Percentiles rank a stretch among this genome's conserved stretches.
These are phyloP conservation scores for Pisolithus orientalis DNA, from an alignment of 768 basidiomycete genomes.

Conservation along the genomic window DNA sequence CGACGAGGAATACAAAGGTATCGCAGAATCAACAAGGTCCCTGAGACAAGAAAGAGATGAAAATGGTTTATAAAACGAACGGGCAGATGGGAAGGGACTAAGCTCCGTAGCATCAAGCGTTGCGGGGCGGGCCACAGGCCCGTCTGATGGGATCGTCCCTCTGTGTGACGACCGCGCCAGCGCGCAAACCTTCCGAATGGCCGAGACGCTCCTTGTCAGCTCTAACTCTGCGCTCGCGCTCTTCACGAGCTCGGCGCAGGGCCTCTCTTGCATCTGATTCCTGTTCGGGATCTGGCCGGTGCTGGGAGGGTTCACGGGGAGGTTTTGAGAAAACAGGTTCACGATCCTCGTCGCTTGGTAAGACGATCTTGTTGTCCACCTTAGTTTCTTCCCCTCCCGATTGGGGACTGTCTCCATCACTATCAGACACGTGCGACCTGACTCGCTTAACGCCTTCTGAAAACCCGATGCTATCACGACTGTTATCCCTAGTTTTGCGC, in stretches of 20 bases:
- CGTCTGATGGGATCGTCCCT: slow-evolving; percentile 25
- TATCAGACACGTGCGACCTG: slow-evolving; percentile 4
- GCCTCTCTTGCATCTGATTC: slow-evolving; percentile 1
- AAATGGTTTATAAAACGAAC: background rate
- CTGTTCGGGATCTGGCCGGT: slow-evolving; percentile 1
- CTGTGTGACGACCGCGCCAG: slow-evolving; percentile 22
- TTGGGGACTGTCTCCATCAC: background rate
- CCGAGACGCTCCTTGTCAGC: slow-evolving; percentile 17
- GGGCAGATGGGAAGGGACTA: background rate
- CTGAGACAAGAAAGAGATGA: background rate
- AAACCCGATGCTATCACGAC: slow-evolving; percentile 9
- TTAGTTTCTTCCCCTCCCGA: too few species aligned
- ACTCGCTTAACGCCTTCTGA: slow-evolving; percentile 11
- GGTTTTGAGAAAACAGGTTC: slow-evolving; percentile 6
- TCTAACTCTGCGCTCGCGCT: slow-evolving; percentile 21
- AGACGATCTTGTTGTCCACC: background rate
- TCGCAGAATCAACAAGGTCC: background rate
- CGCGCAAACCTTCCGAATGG: slow-evolving; percentile 22
- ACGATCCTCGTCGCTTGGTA: slow-evolving; percentile 2
- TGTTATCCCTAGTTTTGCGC: slow-evolving; percentile 21
- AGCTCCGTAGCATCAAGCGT: background rate
- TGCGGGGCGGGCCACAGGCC: slow-evolving; percentile 22
- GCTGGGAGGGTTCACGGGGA: background rate
- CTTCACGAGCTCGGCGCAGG: slow-evolving; percentile 14
- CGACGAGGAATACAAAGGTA: background rate